These are phyloP conservation scores for Ogataea parapolymorpha DNA, from an alignment of 805 yeast genomes.

Conservation along the genomic window DNA sequence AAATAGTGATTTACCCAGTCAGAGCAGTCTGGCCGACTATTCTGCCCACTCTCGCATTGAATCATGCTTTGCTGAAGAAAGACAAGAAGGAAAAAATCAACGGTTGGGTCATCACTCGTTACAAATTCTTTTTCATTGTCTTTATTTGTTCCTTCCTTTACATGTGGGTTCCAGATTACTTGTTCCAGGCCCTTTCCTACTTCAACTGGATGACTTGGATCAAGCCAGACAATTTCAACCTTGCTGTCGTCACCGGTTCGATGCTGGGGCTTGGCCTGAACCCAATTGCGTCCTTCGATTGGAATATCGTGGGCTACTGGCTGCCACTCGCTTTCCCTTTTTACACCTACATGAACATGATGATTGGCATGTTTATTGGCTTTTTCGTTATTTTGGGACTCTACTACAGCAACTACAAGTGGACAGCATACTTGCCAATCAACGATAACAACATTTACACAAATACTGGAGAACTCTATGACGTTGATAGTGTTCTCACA, in stretches of 20 bases:
- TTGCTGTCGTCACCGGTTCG: slow-evolving; percentile 65
- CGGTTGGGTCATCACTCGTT: slow-evolving; percentile 59
- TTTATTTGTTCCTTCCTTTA: slow-evolving; percentile 36
- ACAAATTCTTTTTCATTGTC: slow-evolving; percentile 44
- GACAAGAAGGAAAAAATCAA: slow-evolving; percentile 46
- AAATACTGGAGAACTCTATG: slow-evolving; percentile 46
- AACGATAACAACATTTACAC: slow-evolving; percentile 48
- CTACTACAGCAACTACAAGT: slow-evolving; percentile 50
- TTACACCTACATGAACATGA: slow-evolving; percentile 40
- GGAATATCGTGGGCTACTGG: slow-evolving; percentile 57
- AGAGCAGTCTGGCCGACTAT: slow-evolving; percentile 71
- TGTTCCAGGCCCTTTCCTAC: slow-evolving; percentile 55
- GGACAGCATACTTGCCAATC: slow-evolving; percentile 55
- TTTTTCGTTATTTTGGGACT: slow-evolving; percentile 55
- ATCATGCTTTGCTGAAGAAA: slow-evolving; percentile 48
- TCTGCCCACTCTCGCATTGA: slow-evolving; percentile 56
- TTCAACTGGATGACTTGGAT: slow-evolving; percentile 71
- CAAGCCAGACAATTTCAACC: slow-evolving; percentile 52
- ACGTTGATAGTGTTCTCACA: slow-evolving; percentile 47
- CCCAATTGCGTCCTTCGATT: slow-evolving; percentile 62
- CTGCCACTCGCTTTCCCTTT: slow-evolving; percentile 66
- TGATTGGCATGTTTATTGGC: slow-evolving; percentile 47
- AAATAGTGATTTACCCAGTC: slow-evolving; percentile 59
- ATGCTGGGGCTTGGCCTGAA: slow-evolving; percentile 58
- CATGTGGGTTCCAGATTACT: slow-evolving; percentile 60